phyloP scores from a whole-genome alignment of 352 stramenopile genomes.

The Blastocystis sp. region DNA sequence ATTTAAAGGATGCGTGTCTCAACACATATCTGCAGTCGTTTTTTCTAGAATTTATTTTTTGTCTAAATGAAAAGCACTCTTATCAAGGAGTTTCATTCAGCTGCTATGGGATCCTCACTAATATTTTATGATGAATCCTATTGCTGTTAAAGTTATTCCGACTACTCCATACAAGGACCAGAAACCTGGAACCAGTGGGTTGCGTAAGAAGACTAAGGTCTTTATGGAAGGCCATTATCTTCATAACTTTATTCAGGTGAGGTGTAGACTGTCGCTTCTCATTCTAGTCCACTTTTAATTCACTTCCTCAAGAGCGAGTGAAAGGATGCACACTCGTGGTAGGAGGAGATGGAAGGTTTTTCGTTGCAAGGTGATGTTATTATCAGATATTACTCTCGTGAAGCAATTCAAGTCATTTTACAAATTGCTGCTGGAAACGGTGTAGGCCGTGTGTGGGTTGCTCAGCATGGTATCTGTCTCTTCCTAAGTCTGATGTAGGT shows the following conservation, averaged over 20 bases:
- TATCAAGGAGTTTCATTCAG: neutral
- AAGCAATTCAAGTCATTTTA: conserved; percentile 91
- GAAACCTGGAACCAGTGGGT: conserved; percentile 85
- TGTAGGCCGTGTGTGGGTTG: conserved; percentile 88
- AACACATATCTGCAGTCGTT: no score
- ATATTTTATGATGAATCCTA: neutral
- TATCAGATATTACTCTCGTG: conserved; percentile 77
- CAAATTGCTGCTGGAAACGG: conserved; percentile 91
- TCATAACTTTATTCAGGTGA: conserved; percentile 84
- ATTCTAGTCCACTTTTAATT: conserved; percentile 88
- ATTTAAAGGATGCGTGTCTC: no score
- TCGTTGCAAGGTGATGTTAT: conserved; percentile 63
- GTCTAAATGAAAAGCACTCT: no score
- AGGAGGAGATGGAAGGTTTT: conserved; percentile 86
- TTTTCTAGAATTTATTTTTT: no score
- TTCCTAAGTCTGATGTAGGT: neutral
- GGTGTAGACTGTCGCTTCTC: neutral
- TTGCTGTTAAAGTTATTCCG: conserved; percentile 41
- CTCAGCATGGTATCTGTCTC: conserved; percentile 60
- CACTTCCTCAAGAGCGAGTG: conserved; percentile 84
- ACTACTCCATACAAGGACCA: conserved; percentile 66
- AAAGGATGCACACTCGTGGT: conserved; percentile 88
- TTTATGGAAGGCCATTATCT: conserved; percentile 97
- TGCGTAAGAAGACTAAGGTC: conserved; percentile 96
- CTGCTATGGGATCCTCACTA: neutral